Percentiles rank a stretch among this genome's conserved stretches.
Conservation (phyloP, 202 grass and related monocot species). For the Zizania palustris region DNA sequence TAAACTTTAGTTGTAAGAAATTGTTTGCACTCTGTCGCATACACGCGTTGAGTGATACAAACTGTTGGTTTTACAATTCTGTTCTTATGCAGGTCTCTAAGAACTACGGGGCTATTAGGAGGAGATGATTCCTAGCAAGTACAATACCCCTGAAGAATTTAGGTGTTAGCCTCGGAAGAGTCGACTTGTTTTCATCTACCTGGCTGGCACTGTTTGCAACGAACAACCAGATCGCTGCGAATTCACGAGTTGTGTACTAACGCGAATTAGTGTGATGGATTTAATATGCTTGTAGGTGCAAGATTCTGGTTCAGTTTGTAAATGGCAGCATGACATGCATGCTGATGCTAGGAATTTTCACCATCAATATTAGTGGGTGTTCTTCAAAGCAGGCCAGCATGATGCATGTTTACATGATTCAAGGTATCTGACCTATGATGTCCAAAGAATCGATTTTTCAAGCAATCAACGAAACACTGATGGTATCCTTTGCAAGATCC, state of each 20-base stretch:
- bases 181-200: background rate
- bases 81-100: slow-evolving; percentile 52
- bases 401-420: background rate
- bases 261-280: background rate
- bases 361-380: background rate
- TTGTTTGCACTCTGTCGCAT: background rate
- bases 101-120: slow-evolving; percentile 77
- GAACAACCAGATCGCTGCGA: background rate
- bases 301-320: slow-evolving; percentile 19
- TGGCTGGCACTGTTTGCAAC: background rate
- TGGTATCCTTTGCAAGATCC: background rate
- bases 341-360: background rate
- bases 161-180: slow-evolving; percentile 1
- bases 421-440: background rate
- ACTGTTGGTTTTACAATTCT: slow-evolving; percentile 3
- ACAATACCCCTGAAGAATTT: slow-evolving; percentile 4
- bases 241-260: background rate
- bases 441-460: background rate
- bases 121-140: slow-evolving; percentile 51
- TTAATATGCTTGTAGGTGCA: slow-evolving; percentile 27
- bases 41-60: slow-evolving; percentile 5
- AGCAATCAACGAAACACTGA: background rate
- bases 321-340: background rate
- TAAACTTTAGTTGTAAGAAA: background rate
- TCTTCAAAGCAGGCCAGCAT: background rate